phyloP scores from a whole-genome alignment of 179 eudicot genomes.

The Kewa caespitosa region DNA sequence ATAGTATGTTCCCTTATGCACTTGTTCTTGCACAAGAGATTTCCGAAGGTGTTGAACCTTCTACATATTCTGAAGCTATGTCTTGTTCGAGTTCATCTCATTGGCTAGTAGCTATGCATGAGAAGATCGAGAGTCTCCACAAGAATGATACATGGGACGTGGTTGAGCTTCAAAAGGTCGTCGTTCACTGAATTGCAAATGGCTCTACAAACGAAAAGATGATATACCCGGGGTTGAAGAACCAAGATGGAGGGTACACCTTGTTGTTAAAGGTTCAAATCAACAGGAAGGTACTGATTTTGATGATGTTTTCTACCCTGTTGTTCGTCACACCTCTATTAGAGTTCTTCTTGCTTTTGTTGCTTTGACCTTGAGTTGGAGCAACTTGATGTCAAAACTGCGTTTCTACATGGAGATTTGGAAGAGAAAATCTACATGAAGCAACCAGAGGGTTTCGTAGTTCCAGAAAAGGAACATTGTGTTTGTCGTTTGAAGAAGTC shows the following conservation, averaged over 20 bases:
- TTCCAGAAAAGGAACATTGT: not conserved
- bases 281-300: slow-evolving; percentile 11
- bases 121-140: slow-evolving; percentile 4
- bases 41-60: slow-evolving; percentile 10
- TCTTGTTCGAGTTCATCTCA: not conserved
- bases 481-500: not conserved
- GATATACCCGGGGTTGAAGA: slow-evolving; percentile 2
- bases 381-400: not conserved
- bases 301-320: not conserved
- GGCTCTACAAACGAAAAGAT: slow-evolving; percentile 11
- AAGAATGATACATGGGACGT: slow-evolving; percentile 14
- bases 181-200: not conserved
- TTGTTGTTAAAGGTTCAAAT: not conserved
- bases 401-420: not conserved
- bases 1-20: slow-evolving; percentile 4
- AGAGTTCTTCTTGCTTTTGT: not conserved
- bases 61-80: slow-evolving; percentile 6
- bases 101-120: not conserved
- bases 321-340: slow-evolving; percentile 13
- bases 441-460: not conserved
- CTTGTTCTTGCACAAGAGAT: not conserved
- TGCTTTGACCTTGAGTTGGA: not conserved
- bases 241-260: not conserved
- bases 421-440: not conserved
- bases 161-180: slow-evolving; percentile 2